Evolutionary conservation across 1,284 basidiomycete species (phyloP).

Genomic region (Cryptococcus sp.): DNA sequence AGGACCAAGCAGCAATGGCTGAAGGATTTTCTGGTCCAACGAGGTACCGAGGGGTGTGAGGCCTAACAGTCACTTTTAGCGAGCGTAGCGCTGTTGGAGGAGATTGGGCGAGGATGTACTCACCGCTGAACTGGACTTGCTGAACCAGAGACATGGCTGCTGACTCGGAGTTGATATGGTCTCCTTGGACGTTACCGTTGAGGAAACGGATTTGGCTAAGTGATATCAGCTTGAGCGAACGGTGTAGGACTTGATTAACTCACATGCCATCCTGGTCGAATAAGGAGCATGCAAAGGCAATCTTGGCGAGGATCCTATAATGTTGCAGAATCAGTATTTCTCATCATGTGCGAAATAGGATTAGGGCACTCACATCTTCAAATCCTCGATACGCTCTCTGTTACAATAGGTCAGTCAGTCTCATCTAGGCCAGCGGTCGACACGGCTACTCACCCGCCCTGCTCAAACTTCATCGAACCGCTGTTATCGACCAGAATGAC

Average conservation of each 20-base stretch:
- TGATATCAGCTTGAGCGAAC: neutral
- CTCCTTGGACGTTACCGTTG: constrained; percentile 54
- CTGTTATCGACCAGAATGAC: constrained; percentile 54
- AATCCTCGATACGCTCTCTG: constrained; percentile 38
- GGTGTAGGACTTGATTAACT: constrained; percentile 1
- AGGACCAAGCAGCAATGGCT: constrained; percentile 54
- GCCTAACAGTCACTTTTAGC: constrained; percentile 20
- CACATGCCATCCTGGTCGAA: constrained; percentile 56
- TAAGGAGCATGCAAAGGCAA: constrained; percentile 52
- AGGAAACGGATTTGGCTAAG: constrained; percentile 54
- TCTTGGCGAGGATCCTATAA: constrained; percentile 46
- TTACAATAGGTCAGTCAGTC: constrained; percentile 11
- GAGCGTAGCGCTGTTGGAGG: neutral
- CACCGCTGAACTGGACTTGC: constrained; percentile 55
- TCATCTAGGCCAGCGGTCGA: neutral
- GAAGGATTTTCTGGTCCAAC: constrained; percentile 54
- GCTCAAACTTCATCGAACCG: constrained; percentile 53
- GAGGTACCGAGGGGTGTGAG: constrained; percentile 54
- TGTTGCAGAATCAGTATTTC: neutral
- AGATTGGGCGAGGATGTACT: constrained; percentile 2
- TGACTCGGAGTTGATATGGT: constrained; percentile 54
- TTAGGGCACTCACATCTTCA: constrained; percentile 26
- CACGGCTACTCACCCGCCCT: constrained; percentile 31
- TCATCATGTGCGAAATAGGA: neutral
- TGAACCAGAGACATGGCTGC: constrained; percentile 50